Base-by-base conservation (phyloP, 306 rosid genomes). In the Hippophae gyantsensis region DNA sequence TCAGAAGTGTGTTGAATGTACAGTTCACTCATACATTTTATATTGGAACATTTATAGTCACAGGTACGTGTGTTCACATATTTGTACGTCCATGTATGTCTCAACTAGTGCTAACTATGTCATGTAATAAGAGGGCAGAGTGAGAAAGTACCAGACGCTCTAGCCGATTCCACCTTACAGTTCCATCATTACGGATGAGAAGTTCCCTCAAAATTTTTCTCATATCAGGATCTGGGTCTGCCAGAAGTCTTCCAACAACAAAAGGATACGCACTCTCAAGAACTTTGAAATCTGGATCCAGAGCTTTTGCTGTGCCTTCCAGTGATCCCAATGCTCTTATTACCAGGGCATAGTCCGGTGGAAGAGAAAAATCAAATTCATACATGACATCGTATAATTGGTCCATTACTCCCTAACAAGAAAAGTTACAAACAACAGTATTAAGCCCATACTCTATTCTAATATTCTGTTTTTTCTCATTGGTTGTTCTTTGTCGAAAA, bases 301-400 rank as follows among this genome's bases (percentile, higher is more conserved):
- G 85, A 74, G 56, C 83, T 72, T 92, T 92, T 56, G 99, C 99
- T 14, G 99, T 92, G 77, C 99, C 99, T 74, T 92, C 96, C 18
- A 88, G 82, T 51, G 99, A 85, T 68, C 99, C 99, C 80, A 85
- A 60, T 52, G 99, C 84, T 79, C 99, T 85, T 76, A 85, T 78
- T 50, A 92, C 99, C 57, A 92, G 81, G 54, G 99, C 99, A 78
- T 92, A 92, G 72, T 92, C 95, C 53, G 99, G 99, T 13, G 99
- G 99, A 56, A 92, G 95, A 68, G 81, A 83, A 77, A 92, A 87
- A 70, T 85, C 76, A 65, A 92, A 88, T 62, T 88, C 89, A 66
- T 87, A 88, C 99, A 92, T 92, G 18, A 92, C 74, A 73, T 76
- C 72, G 40, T 83, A 92, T 14, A 92, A 83, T 73, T 85, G 88